phyloP scores from a whole-genome alignment of 208 protist genomes.

The Phytomonas francai region DNA sequence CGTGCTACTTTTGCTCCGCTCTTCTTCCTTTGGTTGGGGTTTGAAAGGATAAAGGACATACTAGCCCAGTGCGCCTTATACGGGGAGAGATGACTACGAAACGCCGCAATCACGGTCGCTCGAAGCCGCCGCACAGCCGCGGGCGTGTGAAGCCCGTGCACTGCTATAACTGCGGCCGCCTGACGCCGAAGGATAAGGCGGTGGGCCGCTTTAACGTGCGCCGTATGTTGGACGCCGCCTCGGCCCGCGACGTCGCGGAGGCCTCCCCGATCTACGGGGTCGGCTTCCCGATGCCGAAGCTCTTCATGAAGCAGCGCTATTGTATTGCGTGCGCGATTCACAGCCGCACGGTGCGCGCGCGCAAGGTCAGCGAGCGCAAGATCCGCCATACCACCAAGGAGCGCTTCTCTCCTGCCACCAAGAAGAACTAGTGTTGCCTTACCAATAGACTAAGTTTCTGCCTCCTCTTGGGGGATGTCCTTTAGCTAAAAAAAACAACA shows the following conservation, averaged over 20 bases:
- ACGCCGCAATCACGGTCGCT: conserved; percentile 90
- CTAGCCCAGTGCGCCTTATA: neutral
- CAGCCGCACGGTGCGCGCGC: conserved; percentile 94
- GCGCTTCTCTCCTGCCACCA: conserved; percentile 59
- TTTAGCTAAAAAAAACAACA: neutral
- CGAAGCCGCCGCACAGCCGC: conserved; percentile 88
- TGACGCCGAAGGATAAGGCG: conserved; percentile 96
- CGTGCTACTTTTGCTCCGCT: neutral
- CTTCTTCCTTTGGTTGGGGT: neutral
- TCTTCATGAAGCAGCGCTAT: conserved; percentile 99
- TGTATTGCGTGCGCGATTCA: conserved; percentile 99
- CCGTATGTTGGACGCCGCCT: conserved; percentile 97
- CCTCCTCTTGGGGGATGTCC: neutral
- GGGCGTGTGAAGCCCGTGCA: conserved; percentile 86
- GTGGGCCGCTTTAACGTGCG: conserved; percentile 98
- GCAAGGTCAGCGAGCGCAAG: conserved; percentile 76
- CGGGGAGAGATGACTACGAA: conserved; percentile 80
- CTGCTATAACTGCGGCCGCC: conserved; percentile 92
- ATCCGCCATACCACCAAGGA: conserved; percentile 79
- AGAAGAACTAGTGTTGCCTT: conserved; percentile 13
- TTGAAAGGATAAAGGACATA: neutral
- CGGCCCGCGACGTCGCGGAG: conserved; percentile 96
- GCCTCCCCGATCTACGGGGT: conserved; percentile 88
- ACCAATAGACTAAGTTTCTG: neutral
- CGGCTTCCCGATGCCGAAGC: conserved; percentile 95